These are phyloP conservation scores for Epichloe hybrida DNA, from an alignment of 2,329 filamentous ascomycete species.

Conservation along the genomic window DNA sequence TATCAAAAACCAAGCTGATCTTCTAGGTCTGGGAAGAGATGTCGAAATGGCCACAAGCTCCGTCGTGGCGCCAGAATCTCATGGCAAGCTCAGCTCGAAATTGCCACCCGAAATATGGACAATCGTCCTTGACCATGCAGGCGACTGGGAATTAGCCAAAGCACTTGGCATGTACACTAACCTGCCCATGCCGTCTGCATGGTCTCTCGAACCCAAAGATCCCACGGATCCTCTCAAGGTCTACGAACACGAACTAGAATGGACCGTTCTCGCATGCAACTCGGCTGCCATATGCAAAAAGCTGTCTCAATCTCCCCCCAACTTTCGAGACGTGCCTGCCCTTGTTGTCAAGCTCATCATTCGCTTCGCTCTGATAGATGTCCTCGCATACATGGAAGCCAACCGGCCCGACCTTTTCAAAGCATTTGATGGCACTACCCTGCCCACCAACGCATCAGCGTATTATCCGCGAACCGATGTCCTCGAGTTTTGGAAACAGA, in stretches of 20 bases:
- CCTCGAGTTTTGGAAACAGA: slow-evolving; percentile 82
- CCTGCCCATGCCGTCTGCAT: slow-evolving; percentile 57
- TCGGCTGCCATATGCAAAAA: slow-evolving; percentile 60
- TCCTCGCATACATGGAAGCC: slow-evolving; percentile 54
- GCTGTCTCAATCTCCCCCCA: slow-evolving; percentile 59
- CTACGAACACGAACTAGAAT: slow-evolving; percentile 69
- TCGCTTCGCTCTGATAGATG: slow-evolving; percentile 71
- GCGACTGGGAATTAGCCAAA: slow-evolving; percentile 83
- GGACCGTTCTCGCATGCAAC: slow-evolving; percentile 64
- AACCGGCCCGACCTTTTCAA: slow-evolving; percentile 64
- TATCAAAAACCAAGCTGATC: slow-evolving; percentile 63
- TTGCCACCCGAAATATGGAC: slow-evolving; percentile 84
- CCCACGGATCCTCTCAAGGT: slow-evolving; percentile 53
- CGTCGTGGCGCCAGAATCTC: slow-evolving; percentile 20
- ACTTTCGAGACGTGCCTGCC: slow-evolving; percentile 58
- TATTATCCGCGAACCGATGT: slow-evolving; percentile 77
- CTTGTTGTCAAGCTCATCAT: slow-evolving; percentile 80
- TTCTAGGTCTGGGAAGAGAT: slow-evolving; percentile 60
- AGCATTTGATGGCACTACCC: slow-evolving; percentile 70
- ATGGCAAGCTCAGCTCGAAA: slow-evolving; percentile 24
- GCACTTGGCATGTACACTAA: slow-evolving; percentile 71
- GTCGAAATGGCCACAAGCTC: slow-evolving; percentile 40
- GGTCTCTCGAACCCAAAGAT: slow-evolving; percentile 46
- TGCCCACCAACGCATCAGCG: slow-evolving; percentile 78
- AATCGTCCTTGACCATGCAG: slow-evolving; percentile 69